phyloP scores from a whole-genome alignment of 2,329 filamentous ascomycete genomes.

The Metarhizium guizhouense region DNA sequence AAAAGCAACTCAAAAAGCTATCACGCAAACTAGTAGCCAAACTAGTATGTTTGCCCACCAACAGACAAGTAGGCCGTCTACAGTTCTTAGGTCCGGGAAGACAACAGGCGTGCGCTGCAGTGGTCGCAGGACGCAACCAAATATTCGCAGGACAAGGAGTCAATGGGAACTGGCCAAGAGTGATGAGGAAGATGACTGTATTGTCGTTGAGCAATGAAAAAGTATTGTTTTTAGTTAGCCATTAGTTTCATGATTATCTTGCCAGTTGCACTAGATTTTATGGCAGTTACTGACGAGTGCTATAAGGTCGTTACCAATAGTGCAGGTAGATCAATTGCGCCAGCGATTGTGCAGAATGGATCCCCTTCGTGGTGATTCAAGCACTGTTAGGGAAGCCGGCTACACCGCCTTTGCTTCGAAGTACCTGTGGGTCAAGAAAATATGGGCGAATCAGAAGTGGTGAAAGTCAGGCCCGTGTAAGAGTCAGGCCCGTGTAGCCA shows the following conservation, averaged over 20 bases:
- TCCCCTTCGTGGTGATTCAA: background rate
- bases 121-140: background rate
- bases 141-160: background rate
- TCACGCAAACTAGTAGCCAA: background rate
- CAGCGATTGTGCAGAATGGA: too few species aligned
- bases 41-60: background rate
- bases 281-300: too few species aligned
- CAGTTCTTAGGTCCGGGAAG: background rate
- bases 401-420: background rate
- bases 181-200: background rate
- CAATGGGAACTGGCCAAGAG: background rate
- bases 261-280: background rate
- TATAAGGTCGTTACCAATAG: too few species aligned
- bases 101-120: background rate
- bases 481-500: background rate
- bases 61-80: background rate
- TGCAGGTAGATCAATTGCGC: background rate
- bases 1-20: background rate
- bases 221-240: background rate
- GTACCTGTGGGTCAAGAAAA: background rate
- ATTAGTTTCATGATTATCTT: background rate
- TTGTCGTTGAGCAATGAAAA: background rate
- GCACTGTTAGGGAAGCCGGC: background rate
- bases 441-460: background rate
- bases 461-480: background rate